A percentile compares a stretch with the other conserved stretches of the same genome.
phyloP scores from a whole-genome alignment of 1,139 yeast genomes.

The Groenewaldozyma auringiensis region DNA sequence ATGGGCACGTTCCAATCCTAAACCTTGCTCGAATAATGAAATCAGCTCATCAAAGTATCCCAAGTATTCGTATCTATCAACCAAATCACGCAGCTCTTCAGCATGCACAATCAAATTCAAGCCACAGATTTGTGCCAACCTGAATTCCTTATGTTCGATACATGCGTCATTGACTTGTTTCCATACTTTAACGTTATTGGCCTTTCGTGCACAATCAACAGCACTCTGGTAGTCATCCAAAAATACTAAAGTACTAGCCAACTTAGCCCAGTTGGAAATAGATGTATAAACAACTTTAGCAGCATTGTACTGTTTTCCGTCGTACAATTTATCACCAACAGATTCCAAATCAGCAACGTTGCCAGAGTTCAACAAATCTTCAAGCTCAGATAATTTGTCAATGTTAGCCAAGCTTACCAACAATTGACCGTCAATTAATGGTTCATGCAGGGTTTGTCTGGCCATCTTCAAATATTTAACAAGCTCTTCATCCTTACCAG shows the following conservation, averaged over 20 bases:
- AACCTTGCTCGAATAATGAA: slow-evolving; percentile 88
- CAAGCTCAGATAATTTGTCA: slow-evolving; percentile 71
- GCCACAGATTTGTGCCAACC: slow-evolving; percentile 98
- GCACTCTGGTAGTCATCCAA: slow-evolving; percentile 92
- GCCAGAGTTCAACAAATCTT: slow-evolving; percentile 72
- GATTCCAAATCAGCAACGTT: slow-evolving; percentile 89
- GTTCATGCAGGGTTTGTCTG: slow-evolving; percentile 86
- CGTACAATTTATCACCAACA: slow-evolving; percentile 88
- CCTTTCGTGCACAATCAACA: slow-evolving; percentile 98
- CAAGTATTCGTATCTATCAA: slow-evolving; percentile 73
- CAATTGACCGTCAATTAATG: slow-evolving; percentile 85
- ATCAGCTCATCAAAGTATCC: slow-evolving; percentile 92
- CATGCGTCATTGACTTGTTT: slow-evolving; percentile 96
- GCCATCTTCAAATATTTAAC: slow-evolving; percentile 87
- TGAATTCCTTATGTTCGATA: slow-evolving; percentile 89
- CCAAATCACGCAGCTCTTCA: slow-evolving; percentile 89
- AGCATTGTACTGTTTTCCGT: slow-evolving; percentile 77
- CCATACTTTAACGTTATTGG: slow-evolving; percentile 91
- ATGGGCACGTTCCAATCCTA: slow-evolving; percentile 96
- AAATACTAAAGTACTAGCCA: slow-evolving; percentile 91
- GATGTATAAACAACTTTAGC: slow-evolving; percentile 83
- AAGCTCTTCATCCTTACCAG: slow-evolving; percentile 93
- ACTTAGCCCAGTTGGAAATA: slow-evolving; percentile 87
- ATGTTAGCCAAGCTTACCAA: slow-evolving; percentile 80
- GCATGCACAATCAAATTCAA: slow-evolving; percentile 94